Conservation (phyloP, 208 protist species). For the Giardia muris region DNA sequence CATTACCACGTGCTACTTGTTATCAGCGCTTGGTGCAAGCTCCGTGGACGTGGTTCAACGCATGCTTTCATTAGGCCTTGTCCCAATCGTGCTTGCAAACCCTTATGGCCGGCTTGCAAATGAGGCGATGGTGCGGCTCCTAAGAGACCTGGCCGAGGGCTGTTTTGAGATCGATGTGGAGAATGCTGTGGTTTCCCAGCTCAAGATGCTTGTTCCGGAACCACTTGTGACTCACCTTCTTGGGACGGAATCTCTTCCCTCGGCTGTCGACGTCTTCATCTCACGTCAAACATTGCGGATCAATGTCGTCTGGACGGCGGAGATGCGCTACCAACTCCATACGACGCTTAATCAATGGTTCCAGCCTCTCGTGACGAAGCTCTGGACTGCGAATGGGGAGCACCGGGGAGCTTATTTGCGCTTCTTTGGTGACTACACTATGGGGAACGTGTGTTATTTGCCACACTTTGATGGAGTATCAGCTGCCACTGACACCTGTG, state of each 20-base stretch:
- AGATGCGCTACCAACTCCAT: neutral
- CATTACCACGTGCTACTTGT: neutral
- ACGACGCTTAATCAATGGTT: neutral
- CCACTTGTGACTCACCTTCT: neutral
- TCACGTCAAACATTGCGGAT: neutral
- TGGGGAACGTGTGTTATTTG: neutral
- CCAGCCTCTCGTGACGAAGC: neutral
- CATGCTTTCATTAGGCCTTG: neutral
- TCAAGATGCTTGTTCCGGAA: neutral
- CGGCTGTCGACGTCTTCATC: neutral
- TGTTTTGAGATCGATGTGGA: neutral
- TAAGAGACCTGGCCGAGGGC: neutral
- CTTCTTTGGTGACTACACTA: neutral
- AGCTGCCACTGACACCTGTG: neutral
- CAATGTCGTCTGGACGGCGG: neutral
- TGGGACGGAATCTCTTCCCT: neutral
- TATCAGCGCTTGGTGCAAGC: neutral
- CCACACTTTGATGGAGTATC: neutral
- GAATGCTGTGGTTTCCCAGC: neutral
- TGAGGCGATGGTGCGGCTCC: neutral
- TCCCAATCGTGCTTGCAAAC: neutral
- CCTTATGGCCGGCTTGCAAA: neutral
- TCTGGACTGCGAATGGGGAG: neutral
- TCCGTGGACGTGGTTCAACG: neutral
- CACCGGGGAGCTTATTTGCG: neutral